Base-by-base conservation (phyloP, 2,329 filamentous ascomycete genomes). In the Talaromyces marneffei region DNA sequence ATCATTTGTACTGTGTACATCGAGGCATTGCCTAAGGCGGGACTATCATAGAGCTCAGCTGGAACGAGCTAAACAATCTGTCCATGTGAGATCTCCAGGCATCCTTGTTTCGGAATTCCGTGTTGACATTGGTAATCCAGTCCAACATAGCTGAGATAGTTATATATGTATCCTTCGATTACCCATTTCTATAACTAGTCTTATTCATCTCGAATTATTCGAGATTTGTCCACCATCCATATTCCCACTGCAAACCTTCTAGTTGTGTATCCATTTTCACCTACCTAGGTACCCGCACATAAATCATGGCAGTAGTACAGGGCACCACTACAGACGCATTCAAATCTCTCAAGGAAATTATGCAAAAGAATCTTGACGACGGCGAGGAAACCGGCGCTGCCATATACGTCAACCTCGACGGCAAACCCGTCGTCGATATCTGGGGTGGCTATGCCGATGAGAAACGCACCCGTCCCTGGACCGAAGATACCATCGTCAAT, bases 341-440 rank as follows among this genome's bases (percentile, higher is more conserved):
- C 65, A 62, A 69, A 0, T 55, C 68, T 0, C 65, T 81, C 23
- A 69, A 72, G 9, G 64, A 71, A 1, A 63, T 74, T 2, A 62
- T 82, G 12, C 65, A 74, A 31, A 37, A 72, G 3, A 69, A 70
- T 25, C 48, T 82, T n/a, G 65, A 68, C 9, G 71, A 68, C 0
- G 77, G 72, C 18, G 67, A 74, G 2, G 79, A 82, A 48, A 58
- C 80, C 5, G 80, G 80, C 2, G 79, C 77, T n/a, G 78, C 76
- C 0, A 67, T 82, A 20, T 71, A 66, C 23, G 71, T 81, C 50
- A 78, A 72, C 58, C 66, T 79, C 10, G 69, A 75, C 53, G 79
- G 78, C n/a, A 60, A 73, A 16, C 70, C 72, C 18, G 77, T 78
- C 10, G 65, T 81, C 16, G 77, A 82, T 62, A 63, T 81, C 16